Evolutionary conservation across 345 rosid genomes (phyloP).

Genomic region (Eucalyptus tenuipes): DNA sequence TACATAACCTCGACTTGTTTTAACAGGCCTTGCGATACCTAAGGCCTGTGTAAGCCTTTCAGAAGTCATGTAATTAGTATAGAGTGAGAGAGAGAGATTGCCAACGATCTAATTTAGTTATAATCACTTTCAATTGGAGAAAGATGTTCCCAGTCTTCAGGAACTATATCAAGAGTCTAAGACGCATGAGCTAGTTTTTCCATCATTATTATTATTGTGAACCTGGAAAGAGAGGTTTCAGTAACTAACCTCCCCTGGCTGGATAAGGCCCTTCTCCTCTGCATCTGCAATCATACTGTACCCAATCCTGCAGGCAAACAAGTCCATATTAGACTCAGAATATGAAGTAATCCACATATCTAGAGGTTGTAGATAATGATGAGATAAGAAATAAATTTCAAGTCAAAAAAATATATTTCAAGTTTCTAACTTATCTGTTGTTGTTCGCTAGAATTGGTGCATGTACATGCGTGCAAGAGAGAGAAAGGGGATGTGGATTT

Average conservation of each 20-base stretch:
- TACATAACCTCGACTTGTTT: not conserved
- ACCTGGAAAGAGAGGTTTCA: not conserved
- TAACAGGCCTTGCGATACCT: not conserved
- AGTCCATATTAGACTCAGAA: not conserved
- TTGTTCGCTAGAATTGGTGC: not conserved
- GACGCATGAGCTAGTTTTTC: not conserved
- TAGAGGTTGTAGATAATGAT: not conserved
- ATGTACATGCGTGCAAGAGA: not conserved
- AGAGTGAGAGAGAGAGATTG: not conserved
- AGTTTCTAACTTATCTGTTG: not conserved
- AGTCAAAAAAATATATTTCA: not conserved
- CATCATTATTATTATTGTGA: not conserved
- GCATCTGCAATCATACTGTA: conserved; percentile 76
- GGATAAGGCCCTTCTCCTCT: conserved; percentile 58
- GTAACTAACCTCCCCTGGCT: conserved; percentile 52
- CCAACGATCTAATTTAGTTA: not conserved
- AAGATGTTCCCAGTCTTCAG: not conserved
- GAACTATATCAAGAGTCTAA: not conserved
- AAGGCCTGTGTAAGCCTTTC: not conserved
- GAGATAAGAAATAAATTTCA: not conserved
- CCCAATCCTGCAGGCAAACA: conserved; percentile 35
- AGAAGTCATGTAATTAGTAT: not conserved
- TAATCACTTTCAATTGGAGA: not conserved
- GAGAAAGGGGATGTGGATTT: not conserved
- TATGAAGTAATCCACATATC: not conserved